phyloP scores from a whole-genome alignment of 1,284 basidiomycete species.

The Ganoderma lingzhi region DNA sequence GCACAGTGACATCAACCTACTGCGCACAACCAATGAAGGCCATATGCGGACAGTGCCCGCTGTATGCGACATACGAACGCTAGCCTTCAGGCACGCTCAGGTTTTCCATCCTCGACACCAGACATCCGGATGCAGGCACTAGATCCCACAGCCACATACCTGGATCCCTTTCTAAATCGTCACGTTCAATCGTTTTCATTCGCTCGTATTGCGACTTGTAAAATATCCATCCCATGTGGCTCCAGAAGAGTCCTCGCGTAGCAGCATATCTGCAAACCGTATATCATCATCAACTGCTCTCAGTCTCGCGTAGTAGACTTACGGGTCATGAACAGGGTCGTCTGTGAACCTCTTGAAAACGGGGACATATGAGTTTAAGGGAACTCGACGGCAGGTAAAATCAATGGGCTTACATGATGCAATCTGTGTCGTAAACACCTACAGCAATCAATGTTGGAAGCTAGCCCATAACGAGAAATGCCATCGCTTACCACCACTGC shows the following conservation, averaged over 20 bases:
- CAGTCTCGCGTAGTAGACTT: conserved; percentile 34
- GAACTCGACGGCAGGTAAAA: background rate
- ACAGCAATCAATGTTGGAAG: conserved; percentile 13
- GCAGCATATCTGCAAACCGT: conserved; percentile 65
- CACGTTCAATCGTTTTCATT: conserved; percentile 69
- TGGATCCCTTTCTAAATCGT: conserved; percentile 76
- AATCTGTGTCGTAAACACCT: conserved; percentile 81
- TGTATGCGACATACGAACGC: background rate
- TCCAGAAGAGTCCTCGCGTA: conserved; percentile 74
- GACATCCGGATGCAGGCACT: background rate
- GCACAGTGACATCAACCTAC: background rate
- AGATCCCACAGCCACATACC: conserved; percentile 48
- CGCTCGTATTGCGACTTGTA: conserved; percentile 75
- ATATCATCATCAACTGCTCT: background rate
- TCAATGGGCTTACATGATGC: conserved; percentile 65
- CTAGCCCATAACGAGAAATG: background rate
- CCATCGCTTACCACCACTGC: conserved; percentile 41
- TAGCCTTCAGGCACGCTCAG: background rate
- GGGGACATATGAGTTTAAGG: conserved; percentile 7
- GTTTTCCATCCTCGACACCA: background rate
- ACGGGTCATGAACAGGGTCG: conserved; percentile 78
- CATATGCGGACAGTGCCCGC: background rate
- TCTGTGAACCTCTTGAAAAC: conserved; percentile 72
- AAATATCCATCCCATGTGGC: conserved; percentile 89
- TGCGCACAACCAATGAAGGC: background rate